phyloP scores from a whole-genome alignment of 768 basidiomycete species.

The Cystobasidium onofrii region DNA sequence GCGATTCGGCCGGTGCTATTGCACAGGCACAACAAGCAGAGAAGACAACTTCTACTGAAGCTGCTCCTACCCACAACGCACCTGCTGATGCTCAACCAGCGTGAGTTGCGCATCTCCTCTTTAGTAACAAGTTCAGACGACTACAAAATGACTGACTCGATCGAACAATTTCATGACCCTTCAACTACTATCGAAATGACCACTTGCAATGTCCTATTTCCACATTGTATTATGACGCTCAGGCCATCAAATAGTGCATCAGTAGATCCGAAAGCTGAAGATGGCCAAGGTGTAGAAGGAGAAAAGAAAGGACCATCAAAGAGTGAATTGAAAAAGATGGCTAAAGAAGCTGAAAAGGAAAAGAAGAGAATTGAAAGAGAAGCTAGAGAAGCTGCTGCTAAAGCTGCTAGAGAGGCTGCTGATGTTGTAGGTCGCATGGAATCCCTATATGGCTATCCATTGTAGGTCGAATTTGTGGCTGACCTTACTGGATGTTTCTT shows the following conservation, averaged over 20 bases:
- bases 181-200: too few relatives aligned
- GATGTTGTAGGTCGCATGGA: conserved; percentile 52
- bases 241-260: conserved; percentile 17
- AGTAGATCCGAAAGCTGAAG: not conserved
- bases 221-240: not conserved
- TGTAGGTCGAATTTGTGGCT: too few relatives aligned
- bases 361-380: conserved; percentile 79
- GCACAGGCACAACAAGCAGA: conserved; percentile 20
- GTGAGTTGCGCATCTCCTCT: not conserved
- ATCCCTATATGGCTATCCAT: not conserved
- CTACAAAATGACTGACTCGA: not conserved
- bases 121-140: not conserved
- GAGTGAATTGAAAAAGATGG: conserved; percentile 40
- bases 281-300: not conserved
- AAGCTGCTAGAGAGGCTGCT: conserved; percentile 57
- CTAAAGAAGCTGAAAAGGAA: conserved; percentile 50
- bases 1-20: conserved; percentile 1
- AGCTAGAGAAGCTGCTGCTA: conserved; percentile 67
- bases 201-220: too few relatives aligned
- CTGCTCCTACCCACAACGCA: conserved; percentile 21
- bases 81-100: conserved; percentile 20
- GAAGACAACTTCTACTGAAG: not conserved
- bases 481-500: not conserved
- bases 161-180: not conserved
- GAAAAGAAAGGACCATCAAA: conserved; percentile 36